Conservation (phyloP, 768 basidiomycete species). For the Russula sp. region DNA sequence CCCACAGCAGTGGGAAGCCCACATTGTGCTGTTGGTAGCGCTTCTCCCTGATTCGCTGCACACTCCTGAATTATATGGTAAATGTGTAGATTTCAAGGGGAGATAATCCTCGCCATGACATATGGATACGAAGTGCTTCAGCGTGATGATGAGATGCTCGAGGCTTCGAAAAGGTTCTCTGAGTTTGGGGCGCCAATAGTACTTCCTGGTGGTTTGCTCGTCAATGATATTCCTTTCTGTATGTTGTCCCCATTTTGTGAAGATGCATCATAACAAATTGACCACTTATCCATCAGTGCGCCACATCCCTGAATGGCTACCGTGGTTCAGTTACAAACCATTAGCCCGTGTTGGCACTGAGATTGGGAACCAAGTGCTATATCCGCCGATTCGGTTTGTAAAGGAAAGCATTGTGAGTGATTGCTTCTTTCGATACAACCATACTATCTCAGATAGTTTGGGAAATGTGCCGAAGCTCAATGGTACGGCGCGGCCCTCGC, state of each 20-base stretch:
- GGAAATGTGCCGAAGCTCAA: not conserved
- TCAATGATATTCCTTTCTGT: slow-evolving; percentile 14
- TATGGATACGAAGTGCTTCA: slow-evolving; percentile 10
- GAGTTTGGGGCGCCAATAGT: not conserved
- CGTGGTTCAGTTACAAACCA: slow-evolving; percentile 8
- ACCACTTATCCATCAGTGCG: not conserved
- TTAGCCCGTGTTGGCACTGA: slow-evolving; percentile 1
- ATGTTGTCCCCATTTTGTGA: not conserved
- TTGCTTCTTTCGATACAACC: not conserved
- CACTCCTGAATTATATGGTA: not conserved
- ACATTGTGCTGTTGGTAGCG: not conserved
- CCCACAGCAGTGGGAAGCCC: not conserved
- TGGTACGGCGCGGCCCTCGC: not conserved
- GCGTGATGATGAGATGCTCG: not conserved
- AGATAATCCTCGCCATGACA: not conserved
- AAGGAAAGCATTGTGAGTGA: not conserved
- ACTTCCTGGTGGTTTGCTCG: not conserved
- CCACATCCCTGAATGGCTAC: slow-evolving; percentile 6
- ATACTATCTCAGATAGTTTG: not conserved
- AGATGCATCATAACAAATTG: not conserved
- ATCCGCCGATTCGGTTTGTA: not conserved
- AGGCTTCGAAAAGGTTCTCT: not conserved
- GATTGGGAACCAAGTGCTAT: not conserved
- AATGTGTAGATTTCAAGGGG: slow-evolving; percentile 2
- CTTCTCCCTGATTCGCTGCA: not conserved